Base-by-base conservation (phyloP, 108 stramenopile genomes). In the Schizochytrium sp. region DNA sequence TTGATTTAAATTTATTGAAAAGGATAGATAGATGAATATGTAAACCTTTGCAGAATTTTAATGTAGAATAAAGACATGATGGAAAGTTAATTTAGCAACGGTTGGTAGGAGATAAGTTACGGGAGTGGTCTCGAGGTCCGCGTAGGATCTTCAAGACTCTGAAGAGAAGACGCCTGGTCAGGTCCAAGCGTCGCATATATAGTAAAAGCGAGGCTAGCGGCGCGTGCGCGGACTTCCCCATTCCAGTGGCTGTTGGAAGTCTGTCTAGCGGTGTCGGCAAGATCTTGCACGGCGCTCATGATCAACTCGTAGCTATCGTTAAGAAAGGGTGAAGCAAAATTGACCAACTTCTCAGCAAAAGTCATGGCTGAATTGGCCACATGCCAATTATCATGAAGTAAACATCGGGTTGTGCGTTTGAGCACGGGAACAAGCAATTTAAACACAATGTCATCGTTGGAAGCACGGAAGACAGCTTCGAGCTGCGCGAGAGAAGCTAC, bases 341-440 rank as follows among this genome's bases (percentile, higher is more conserved):
- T 55, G 10, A 55, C 28, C 53, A 83, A 53, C 53, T 83, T 83
- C 28, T 83, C 76, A 38, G 50, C 76, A 83, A 83, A 83, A 2
- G 76, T 83, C 76, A 83, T 83, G 50, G 76, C 76, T 10, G 50
- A 17, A 53, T 83, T 83, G 45, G 76, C 19, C 38, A 83, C 76
- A 42, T 83, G 76, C 76, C 76, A 83, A 50, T 83, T 83, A n/a
- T 55, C 76, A 83, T 83, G 76, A 10, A 53, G 15, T 55, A 83
- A 38, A 83, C 76, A 83, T 17, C 76, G 47, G 47, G 76, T 53
- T 17, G 55, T 53, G 76, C 76, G 53, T 10, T 53, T 8, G 53
- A 83, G 76, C 28, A 83, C 76, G 53, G 76, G 76, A 0, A 83
- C 53, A 2, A 83, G 45, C 45, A 83, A 53, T 5, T 83, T 53